These are phyloP conservation scores for Aspergillus brunneoviolaceus DNA, from an alignment of 2,329 filamentous ascomycete genomes.

Conservation along the genomic window DNA sequence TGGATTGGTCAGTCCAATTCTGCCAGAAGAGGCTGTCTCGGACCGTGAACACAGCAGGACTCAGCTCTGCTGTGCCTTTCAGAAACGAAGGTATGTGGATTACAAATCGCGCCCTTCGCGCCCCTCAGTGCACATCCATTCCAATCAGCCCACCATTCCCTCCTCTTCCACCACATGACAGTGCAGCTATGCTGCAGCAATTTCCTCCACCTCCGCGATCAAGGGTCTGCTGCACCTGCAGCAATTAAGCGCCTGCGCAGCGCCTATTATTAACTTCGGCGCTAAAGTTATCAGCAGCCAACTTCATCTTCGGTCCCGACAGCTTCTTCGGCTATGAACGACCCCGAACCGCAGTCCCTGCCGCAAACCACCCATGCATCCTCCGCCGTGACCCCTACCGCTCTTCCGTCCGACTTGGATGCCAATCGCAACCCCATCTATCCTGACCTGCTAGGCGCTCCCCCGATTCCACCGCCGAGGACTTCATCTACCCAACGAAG, in stretches of 20 bases:
- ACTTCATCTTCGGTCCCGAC: conserved; percentile 32
- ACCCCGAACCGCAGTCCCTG: conserved; percentile 46
- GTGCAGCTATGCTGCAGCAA: conserved; percentile 55
- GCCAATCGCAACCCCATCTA: conserved; percentile 35
- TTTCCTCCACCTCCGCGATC: conserved; percentile 21
- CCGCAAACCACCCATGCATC: conserved; percentile 44
- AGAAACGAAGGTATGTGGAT: conserved; percentile 59
- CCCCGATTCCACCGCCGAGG: conserved; percentile 73
- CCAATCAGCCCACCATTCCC: conserved; percentile 36
- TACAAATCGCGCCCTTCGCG: conserved; percentile 48
- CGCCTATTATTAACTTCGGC: conserved; percentile 13
- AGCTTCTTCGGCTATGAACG: conserved; percentile 44
- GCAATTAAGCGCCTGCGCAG: conserved; percentile 17
- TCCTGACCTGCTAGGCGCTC: conserved; percentile 55
- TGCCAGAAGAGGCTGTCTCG: conserved; percentile 25
- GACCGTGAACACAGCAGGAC: conserved; percentile 24
- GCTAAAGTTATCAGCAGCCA: conserved; percentile 30
- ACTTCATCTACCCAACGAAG: conserved; percentile 72
- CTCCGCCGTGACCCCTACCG: conserved; percentile 37
- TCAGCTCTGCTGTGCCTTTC: conserved; percentile 24
- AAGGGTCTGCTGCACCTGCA: conserved; percentile 7
- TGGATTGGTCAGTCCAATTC: conserved; percentile 12
- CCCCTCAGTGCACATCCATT: conserved; percentile 55
- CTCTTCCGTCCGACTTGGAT: conserved; percentile 29
- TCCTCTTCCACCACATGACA: conserved; percentile 48